Conservation (phyloP, 768 basidiomycete genomes). For the Tubosaeta sp. region DNA sequence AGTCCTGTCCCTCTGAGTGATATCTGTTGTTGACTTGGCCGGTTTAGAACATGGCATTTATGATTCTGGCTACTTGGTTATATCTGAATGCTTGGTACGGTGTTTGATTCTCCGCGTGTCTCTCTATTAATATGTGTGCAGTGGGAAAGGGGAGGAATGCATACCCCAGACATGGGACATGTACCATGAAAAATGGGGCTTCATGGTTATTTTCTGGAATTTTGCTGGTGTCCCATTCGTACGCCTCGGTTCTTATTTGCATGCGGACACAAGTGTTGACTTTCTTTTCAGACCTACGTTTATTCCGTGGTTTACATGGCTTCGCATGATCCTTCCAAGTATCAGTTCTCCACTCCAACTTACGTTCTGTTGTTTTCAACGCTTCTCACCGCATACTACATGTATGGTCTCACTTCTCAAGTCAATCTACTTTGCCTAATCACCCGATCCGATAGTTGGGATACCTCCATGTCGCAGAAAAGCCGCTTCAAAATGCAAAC, state of each 20-base stretch:
- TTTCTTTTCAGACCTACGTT: constrained; percentile 70
- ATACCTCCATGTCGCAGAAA: constrained; percentile 94
- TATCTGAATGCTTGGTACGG: constrained; percentile 91
- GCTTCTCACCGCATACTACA: constrained; percentile 79
- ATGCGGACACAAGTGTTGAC: background rate
- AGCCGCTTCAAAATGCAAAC: constrained; percentile 97
- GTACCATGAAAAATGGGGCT: constrained; percentile 99
- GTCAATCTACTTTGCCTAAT: constrained; percentile 1
- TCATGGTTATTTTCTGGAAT: constrained; percentile 99
- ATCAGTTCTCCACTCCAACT: constrained; percentile 76
- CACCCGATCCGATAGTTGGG: constrained; percentile 58
- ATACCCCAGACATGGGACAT: constrained; percentile 99
- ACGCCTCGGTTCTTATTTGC: constrained; percentile 27
- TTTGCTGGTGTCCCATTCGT: constrained; percentile 91
- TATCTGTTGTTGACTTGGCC: background rate
- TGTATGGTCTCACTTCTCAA: constrained; percentile 46
- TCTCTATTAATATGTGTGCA: constrained; percentile 24
- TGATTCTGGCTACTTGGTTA: constrained; percentile 93
- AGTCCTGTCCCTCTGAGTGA: constrained; percentile 22
- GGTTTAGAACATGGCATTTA: constrained; percentile 88
- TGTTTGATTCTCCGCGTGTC: background rate
- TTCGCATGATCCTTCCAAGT: constrained; percentile 83
- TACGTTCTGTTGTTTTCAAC: constrained; percentile 72
- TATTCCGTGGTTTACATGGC: constrained; percentile 99
- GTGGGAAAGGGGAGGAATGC: constrained; percentile 90